Base-by-base conservation (phyloP, 768 basidiomycete genomes). In the Tricholoma matsutake region DNA sequence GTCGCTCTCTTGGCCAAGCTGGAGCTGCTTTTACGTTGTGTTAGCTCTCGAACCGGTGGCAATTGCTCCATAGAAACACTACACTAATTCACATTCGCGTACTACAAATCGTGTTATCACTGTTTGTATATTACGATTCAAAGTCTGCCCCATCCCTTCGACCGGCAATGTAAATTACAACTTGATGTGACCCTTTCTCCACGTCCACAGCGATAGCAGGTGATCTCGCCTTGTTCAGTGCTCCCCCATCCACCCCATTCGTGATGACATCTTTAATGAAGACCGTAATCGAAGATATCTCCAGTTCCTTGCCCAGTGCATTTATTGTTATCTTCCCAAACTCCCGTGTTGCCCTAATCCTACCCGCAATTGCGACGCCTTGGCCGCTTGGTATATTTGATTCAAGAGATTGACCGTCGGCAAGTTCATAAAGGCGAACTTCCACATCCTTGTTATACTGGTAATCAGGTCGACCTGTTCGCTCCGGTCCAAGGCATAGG, bases 391-490 rank as follows among this genome's bases (percentile, higher is more conserved):
- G 82, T 20, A 86, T 73, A n/a, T 75, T 75, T 14, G 74, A 72
- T 54, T 75, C 64, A 8, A 74, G 69, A 16, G 62, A 54, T 55
- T 76, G 71, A 1, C 81, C 83, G 41, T 79, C 79, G n/a, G 69
- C 75, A 41, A 83, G 68, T 61, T 80, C 81, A 67, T 87, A 89
- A 32, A 81, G 75, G 49, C 80, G 78, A 41, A 86, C 73, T 60
- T 86, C 81, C 20, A 86, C 56, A 25, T 73, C 73, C 64, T 76
- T 65, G 59, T 73, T 72, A 61, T 82, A 85, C 35, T 86, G 81
- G 66, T 89, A 89, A 69, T 89, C 88, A 4, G 88, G 87, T 1
- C 80, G 76, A 25, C 76, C 77, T 20, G 78, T 73, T 28, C 78
- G 75, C 32, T 74, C 67, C 16, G 86, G 83, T 4, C 87, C 86